Evolutionary conservation across 129 eudicot genomes (phyloP).

Genomic region (Tagetes patula): DNA sequence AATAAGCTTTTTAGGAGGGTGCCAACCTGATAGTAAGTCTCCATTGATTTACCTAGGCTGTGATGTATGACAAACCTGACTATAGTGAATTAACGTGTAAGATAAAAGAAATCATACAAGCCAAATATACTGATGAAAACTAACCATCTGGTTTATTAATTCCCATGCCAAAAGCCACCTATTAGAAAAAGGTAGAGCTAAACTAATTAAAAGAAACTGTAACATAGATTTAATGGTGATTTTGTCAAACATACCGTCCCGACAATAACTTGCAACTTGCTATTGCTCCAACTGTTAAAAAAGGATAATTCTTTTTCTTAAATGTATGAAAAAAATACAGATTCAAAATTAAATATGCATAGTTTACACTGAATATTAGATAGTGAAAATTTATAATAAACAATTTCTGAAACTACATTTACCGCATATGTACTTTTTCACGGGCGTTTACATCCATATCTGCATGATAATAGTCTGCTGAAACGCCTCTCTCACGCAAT

Average conservation of each 20-base stretch:
- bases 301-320: not conserved
- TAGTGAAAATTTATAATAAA: slow-evolving; percentile 7
- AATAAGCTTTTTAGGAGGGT: not conserved
- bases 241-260: slow-evolving; percentile 71
- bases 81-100: slow-evolving; percentile 42
- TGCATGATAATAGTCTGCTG: slow-evolving; percentile 93
- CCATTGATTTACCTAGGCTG: slow-evolving; percentile 99
- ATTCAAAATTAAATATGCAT: not conserved
- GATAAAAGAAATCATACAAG: slow-evolving; percentile 22
- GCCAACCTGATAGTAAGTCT: slow-evolving; percentile 94
- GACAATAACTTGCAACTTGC: slow-evolving; percentile 93
- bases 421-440: slow-evolving; percentile 85
- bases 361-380: not conserved
- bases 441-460: slow-evolving; percentile 93
- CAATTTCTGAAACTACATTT: slow-evolving; percentile 19
- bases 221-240: not conserved
- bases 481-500: slow-evolving; percentile 75
- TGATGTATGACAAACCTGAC: slow-evolving; percentile 99
- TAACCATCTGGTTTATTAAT: slow-evolving; percentile 99
- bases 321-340: not conserved
- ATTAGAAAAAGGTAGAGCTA: slow-evolving; percentile 21
- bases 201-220: slow-evolving; percentile 13
- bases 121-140: slow-evolving; percentile 23
- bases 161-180: slow-evolving; percentile 99
- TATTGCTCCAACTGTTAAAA: slow-evolving; percentile 80